These are phyloP conservation scores for Stenocarpella maydis DNA, from an alignment of 2,329 filamentous ascomycete genomes.

Conservation along the genomic window DNA sequence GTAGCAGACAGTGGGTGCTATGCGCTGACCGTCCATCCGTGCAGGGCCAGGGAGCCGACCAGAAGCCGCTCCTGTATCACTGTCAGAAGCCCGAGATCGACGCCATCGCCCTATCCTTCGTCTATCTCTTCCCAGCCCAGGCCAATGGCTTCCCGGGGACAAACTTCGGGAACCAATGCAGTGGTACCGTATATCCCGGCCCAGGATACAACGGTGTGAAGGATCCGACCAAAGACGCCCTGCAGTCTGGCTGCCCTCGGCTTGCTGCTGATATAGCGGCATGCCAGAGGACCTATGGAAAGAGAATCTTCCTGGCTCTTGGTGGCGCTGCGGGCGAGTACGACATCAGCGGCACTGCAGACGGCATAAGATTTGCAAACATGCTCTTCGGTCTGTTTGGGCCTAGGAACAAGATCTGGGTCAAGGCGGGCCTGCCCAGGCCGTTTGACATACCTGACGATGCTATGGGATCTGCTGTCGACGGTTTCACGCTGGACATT, in stretches of 20 bases:
- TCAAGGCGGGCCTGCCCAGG: slow-evolving; percentile 45
- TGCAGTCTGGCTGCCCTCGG: slow-evolving; percentile 46
- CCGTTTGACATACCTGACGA: slow-evolving; percentile 47
- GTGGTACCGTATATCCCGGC: slow-evolving; percentile 42
- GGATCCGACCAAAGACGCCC: slow-evolving; percentile 43
- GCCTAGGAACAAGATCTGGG: slow-evolving; percentile 45
- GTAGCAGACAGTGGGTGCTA: neutral
- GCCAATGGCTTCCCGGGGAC: slow-evolving; percentile 51
- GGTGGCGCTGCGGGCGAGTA: slow-evolving; percentile 48
- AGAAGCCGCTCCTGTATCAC: slow-evolving; percentile 47
- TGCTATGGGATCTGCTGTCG: slow-evolving; percentile 42
- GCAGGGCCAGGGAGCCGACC: slow-evolving; percentile 51
- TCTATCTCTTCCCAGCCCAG: slow-evolving; percentile 51
- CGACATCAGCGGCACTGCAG: slow-evolving; percentile 47
- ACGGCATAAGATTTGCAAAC: slow-evolving; percentile 48
- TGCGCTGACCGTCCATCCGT: neutral
- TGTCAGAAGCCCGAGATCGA: slow-evolving; percentile 51
- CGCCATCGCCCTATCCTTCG: slow-evolving; percentile 53
- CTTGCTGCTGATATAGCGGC: slow-evolving; percentile 48
- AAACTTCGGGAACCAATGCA: slow-evolving; percentile 54
- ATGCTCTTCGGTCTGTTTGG: slow-evolving; percentile 52
- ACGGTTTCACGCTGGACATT: slow-evolving; percentile 55
- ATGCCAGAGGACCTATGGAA: slow-evolving; percentile 48
- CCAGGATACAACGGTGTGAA: slow-evolving; percentile 46
- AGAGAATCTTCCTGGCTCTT: slow-evolving; percentile 52